Base-by-base conservation (phyloP, 495 filamentous ascomycete species). In the Neurospora cerealis region DNA sequence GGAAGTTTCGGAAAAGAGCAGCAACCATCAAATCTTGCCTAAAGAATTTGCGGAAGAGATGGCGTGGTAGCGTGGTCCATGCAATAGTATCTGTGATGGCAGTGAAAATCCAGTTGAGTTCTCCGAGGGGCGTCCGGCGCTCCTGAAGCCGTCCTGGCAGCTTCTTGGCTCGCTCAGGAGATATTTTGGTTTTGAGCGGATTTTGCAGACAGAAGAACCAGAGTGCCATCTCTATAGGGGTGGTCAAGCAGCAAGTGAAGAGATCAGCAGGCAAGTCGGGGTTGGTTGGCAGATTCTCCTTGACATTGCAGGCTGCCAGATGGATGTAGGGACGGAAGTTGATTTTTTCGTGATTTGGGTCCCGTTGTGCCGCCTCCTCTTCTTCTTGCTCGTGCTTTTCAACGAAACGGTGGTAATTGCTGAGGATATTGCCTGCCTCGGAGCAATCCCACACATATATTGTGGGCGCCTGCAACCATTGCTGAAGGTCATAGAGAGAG, bases 31-130 rank as follows among this genome's bases (percentile, higher is more conserved):
- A 85, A 80, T 99, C 96, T 78, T 99, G 96, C 11, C 96, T 86
- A 80, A 98, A 99, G 70, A 98, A 92, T 77, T 96, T 96, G 83
- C 96, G 95, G 82, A 99, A 99, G 21, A 97, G 83, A 19, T 93
- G 88, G 4, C 94, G 90, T 10, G 94, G 92, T 13, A 99, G 83
- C 5, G 91, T 93, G 69, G 97, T 98, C 96, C 96, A 99, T 8
- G 96, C 96, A 79, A 99, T 99, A 1, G 96, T 98, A 80, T 99
- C 96, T 2, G 96, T 99, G 73, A 99, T 98, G 17, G 96, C 96
- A 2, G 96, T 99, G 77, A 99, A 97, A 32, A 99, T 99, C 96
- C 96, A 99, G 80, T 98, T 98, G 5, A 99, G 83, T 82, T 99
- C 96, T 62, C 96, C 96, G 48, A 98, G 88, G 1, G 96, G 96